Percentiles rank a stretch among this genome's conserved stretches.
phyloP scores from a whole-genome alignment of 2,329 filamentous ascomycete species.

The Phialemoniopsis sp. region DNA sequence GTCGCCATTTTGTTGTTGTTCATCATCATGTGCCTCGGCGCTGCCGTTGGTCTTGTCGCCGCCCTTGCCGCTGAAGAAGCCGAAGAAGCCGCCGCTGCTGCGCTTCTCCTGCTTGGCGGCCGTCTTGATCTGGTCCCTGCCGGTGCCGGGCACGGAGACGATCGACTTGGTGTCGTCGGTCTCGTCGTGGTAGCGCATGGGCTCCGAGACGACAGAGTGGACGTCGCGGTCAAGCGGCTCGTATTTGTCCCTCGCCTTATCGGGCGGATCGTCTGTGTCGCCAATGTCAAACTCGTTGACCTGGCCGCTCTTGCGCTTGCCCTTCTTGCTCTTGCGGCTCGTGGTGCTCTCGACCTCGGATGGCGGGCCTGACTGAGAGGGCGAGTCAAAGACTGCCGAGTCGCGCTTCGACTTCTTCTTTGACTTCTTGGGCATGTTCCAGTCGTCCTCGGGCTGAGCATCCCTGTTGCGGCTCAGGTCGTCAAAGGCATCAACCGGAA shows the following conservation, averaged over 20 bases:
- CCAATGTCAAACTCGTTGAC: conserved; percentile 5
- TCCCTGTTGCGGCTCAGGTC: conserved; percentile 16
- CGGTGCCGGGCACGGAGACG: conserved; percentile 33
- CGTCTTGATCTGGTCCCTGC: conserved; percentile 27
- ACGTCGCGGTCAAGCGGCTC: conserved; percentile 38
- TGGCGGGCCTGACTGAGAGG: conserved; percentile 24
- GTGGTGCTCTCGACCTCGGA: conserved; percentile 29
- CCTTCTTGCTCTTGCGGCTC: conserved; percentile 22
- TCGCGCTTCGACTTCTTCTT: conserved; percentile 25
- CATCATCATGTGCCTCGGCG: conserved; percentile 25
- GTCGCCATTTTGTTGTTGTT: conserved; percentile 21
- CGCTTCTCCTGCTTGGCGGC: conserved; percentile 33
- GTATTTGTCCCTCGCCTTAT: conserved; percentile 31
- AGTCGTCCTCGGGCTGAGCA: conserved; percentile 19
- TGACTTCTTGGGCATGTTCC: conserved; percentile 21
- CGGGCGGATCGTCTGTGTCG: conserved; percentile 26
- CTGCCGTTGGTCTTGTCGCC: conserved; percentile 24
- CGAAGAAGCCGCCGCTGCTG: conserved; percentile 41
- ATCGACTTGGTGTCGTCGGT: conserved; percentile 42
- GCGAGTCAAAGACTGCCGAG: conserved; percentile 20
- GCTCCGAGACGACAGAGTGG: conserved; percentile 44
- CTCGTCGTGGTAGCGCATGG: conserved; percentile 34
- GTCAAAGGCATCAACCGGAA: conserved; percentile 21
- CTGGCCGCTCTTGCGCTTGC: conserved; percentile 28
- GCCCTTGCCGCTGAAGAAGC: conserved; percentile 34